These are phyloP conservation scores for Tetrahymena thermophila DNA, from an alignment of 73 alveolate species.

Conservation along the genomic window DNA sequence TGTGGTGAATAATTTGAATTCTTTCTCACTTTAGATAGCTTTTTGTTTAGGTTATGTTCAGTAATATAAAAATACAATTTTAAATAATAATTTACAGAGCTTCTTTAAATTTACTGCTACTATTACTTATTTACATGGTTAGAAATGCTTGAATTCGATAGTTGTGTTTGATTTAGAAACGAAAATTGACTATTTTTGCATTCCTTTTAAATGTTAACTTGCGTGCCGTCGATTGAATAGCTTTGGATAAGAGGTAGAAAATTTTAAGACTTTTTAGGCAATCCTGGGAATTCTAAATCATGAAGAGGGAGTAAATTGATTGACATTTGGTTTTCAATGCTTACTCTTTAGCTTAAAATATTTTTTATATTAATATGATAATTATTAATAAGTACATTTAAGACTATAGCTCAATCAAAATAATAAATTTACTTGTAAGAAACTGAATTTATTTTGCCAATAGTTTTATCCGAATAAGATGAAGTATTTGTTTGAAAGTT, in stretches of 20 bases:
- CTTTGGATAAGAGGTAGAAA: neutral
- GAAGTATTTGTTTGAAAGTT: neutral
- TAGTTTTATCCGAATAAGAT: neutral
- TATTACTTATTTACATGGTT: neutral
- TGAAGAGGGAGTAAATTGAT: neutral
- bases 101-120: neutral
- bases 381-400: neutral
- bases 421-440: neutral
- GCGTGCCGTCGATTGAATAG: neutral
- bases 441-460: neutral
- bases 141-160: neutral
- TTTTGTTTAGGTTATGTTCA: neutral
- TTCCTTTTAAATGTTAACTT: neutral
- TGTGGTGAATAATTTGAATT: neutral
- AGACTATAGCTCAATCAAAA: too few species aligned
- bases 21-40: neutral
- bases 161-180: neutral
- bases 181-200: neutral
- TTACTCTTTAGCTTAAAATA: neutral
- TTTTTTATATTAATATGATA: too few species aligned
- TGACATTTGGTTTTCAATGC: neutral
- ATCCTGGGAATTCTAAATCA: neutral
- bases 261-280: neutral
- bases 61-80: too few species aligned
- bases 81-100: neutral